A percentile compares a stretch with the other conserved stretches of the same genome.
Evolutionary conservation across 2,329 filamentous ascomycete species (phyloP).

Genomic region (Exserohilum rostratum): DNA sequence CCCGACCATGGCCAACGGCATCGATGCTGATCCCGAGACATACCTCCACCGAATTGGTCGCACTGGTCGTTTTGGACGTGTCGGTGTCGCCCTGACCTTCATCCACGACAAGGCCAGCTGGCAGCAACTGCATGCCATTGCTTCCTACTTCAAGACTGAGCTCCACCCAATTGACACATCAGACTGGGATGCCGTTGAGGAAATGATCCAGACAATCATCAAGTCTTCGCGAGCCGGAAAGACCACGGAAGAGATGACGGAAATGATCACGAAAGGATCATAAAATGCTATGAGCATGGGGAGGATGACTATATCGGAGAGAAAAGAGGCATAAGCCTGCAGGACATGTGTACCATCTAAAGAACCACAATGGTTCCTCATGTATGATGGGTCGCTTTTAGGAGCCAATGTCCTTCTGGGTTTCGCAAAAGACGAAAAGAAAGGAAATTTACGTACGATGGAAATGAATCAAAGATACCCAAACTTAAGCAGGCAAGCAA

Average conservation of each 20-base stretch:
- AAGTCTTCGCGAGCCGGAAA: constrained; percentile 50
- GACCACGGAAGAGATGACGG: constrained; percentile 49
- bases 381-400: neutral
- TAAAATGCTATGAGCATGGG: neutral
- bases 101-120: constrained; percentile 86
- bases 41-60: constrained; percentile 98
- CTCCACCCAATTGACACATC: constrained; percentile 80
- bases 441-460: constrained; percentile 10
- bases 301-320: neutral
- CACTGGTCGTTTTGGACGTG: constrained; percentile 94
- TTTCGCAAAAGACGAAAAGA: constrained; percentile 4
- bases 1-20: constrained; percentile 63
- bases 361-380: neutral
- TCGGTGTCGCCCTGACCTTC: constrained; percentile 94
- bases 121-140: constrained; percentile 78
- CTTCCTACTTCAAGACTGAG: constrained; percentile 77
- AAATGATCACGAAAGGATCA: constrained; percentile 20
- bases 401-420: neutral
- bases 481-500: constrained; percentile 2
- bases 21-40: constrained; percentile 82
- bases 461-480: constrained; percentile 34
- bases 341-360: neutral
- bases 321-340: neutral
- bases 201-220: constrained; percentile 72
- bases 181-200: constrained; percentile 91